These are phyloP conservation scores for Lagerstroemia speciosa DNA, from an alignment of 345 rosid species.

Conservation along the genomic window DNA sequence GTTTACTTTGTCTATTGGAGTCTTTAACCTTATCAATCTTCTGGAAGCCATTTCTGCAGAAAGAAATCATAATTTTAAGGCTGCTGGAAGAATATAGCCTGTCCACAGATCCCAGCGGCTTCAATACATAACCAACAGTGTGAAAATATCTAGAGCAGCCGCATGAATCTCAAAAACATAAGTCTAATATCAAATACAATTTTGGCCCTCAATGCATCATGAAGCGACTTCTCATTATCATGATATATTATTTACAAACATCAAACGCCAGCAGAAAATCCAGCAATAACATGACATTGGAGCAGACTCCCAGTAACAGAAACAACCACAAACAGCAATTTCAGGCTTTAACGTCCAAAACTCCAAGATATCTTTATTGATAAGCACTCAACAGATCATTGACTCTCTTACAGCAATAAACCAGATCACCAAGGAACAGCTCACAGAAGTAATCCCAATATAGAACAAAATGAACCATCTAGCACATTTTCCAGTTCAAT, in stretches of 20 bases:
- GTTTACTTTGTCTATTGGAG: slow-evolving; percentile 84
- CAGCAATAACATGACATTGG: background rate
- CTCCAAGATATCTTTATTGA: background rate
- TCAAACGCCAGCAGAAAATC: background rate
- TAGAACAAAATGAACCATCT: background rate
- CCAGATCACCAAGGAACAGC: background rate
- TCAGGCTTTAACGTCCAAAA: background rate
- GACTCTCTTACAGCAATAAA: too few species aligned
- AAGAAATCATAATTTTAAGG: background rate
- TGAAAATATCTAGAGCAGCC: background rate
- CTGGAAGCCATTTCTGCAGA: slow-evolving; percentile 89
- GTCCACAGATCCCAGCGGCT: background rate
- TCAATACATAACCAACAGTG: background rate
- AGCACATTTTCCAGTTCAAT: background rate
- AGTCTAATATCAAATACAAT: background rate
- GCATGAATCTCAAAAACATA: background rate
- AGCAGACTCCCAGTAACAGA: background rate
- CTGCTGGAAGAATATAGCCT: background rate
- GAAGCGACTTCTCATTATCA: background rate
- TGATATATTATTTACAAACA: background rate
- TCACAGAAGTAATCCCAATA: background rate
- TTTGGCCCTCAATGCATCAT: background rate
- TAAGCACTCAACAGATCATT: background rate
- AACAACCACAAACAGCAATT: background rate
- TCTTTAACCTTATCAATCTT: slow-evolving; percentile 92